Conservation (phyloP, 2,329 filamentous ascomycete species). For the Xylaria hypoxylon region DNA sequence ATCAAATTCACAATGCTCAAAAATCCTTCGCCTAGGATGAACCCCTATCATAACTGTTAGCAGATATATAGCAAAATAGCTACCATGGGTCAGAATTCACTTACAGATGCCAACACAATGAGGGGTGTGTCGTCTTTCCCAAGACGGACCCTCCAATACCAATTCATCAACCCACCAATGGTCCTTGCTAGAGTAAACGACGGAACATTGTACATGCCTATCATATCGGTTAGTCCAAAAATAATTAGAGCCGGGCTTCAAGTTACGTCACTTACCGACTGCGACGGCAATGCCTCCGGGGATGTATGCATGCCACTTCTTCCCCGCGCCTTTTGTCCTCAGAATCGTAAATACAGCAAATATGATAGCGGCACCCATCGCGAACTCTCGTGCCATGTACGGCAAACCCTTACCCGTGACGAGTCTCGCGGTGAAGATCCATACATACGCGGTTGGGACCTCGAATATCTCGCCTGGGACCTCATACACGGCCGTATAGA, state of each 20-base stretch:
- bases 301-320: slow-evolving; percentile 78
- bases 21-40: slow-evolving; percentile 93
- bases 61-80: background rate
- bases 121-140: slow-evolving; percentile 76
- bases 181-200: slow-evolving; percentile 93
- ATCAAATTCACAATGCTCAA: slow-evolving; percentile 90
- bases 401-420: slow-evolving; percentile 93
- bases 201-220: slow-evolving; percentile 96
- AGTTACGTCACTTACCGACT: slow-evolving; percentile 70
- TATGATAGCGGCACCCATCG: slow-evolving; percentile 73
- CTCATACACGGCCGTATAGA: slow-evolving; percentile 88
- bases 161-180: slow-evolving; percentile 78
- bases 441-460: slow-evolving; percentile 94
- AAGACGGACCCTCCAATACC: slow-evolving; percentile 76
- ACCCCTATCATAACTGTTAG: slow-evolving; percentile 63
- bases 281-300: slow-evolving; percentile 97
- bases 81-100: slow-evolving; percentile 43
- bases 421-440: slow-evolving; percentile 94
- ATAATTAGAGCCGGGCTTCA: background rate
- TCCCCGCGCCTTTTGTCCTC: slow-evolving; percentile 69
- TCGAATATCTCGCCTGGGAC: slow-evolving; percentile 92
- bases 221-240: slow-evolving; percentile 18
- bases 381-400: slow-evolving; percentile 83
- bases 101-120: slow-evolving; percentile 83
- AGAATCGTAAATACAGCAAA: slow-evolving; percentile 79